Evolutionary conservation across 495 filamentous ascomycete genomes (phyloP), one percentile per base, ranked within the genome.

Genomic region (Lepidopterella palustris): DNA sequence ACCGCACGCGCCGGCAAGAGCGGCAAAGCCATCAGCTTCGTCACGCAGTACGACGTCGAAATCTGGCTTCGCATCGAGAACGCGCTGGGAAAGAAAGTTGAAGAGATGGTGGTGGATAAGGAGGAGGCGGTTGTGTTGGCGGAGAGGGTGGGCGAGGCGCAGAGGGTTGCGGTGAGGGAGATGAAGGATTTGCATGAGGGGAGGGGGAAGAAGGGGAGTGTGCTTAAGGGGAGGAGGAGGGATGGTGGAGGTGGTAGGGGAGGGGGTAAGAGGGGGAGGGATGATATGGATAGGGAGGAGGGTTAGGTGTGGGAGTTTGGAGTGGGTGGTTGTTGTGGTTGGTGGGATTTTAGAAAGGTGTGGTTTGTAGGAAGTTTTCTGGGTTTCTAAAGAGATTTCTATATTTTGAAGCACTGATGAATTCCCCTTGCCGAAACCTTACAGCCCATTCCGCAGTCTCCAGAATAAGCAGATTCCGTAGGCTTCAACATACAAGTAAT

Each of bases 31-130:
- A 80, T 96, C 40, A 85, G 78, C 25, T 72, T 97, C 8, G 85
- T 92, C 2, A 95, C 87, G 3, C 93, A 98, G 69, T 97, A 97
- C 60, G 93, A 97, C 66, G 68, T 95, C 26, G 93, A 97, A 69
- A 76, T 96, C 4, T 97, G 81, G 75, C 74, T 87, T 66, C 73
- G 95, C 9, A 95, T 96, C 39, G 93, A 98, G 72, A 77, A 79
- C 0, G 89, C 90, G 0, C 74, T 98, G 21, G 87, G 87, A 18
- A 87, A 82, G 73, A 83, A 92, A 71, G 72, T 95, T 57, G 86
- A 91, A 67, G 86, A 86, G 62, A 72, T 84, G 53, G 73, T 71
- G 1, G 58, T 66, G 20, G 78, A 80, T 42, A 89, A 89, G 75
- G 90, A 96, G 18, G 90, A 97, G 68, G 90, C 88, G 0, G 87